phyloP scores from a whole-genome alignment of 1,139 yeast genomes.

The Pichia sp. region DNA sequence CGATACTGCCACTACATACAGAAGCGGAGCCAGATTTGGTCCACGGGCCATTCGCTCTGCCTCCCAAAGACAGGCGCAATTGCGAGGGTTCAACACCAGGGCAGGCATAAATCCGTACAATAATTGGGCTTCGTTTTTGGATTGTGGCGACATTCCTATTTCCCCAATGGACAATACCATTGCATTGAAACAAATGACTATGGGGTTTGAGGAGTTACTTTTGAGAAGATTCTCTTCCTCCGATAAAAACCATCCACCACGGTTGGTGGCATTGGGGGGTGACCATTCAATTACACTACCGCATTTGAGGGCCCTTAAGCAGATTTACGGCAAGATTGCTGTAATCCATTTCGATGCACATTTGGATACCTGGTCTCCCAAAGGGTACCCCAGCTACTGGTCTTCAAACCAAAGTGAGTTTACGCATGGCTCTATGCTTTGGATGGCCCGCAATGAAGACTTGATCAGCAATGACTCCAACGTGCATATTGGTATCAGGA shows the following conservation, averaged over 20 bases:
- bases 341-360: conserved; percentile 78
- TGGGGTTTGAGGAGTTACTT: conserved; percentile 59
- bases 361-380: conserved; percentile 77
- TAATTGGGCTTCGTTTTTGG: conserved; percentile 64
- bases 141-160: conserved; percentile 80
- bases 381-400: conserved; percentile 65
- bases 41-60: conserved; percentile 72
- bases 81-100: conserved; percentile 65
- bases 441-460: conserved; percentile 72
- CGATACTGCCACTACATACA: conserved; percentile 69
- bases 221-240: conserved; percentile 28
- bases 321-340: conserved; percentile 58
- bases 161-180: conserved; percentile 71
- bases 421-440: conserved; percentile 78
- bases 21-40: conserved; percentile 79
- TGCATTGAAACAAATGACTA: conserved; percentile 68
- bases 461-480: conserved; percentile 50
- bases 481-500: conserved; percentile 69
- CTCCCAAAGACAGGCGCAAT: conserved; percentile 63
- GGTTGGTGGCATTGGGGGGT: conserved; percentile 69
- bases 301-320: conserved; percentile 57
- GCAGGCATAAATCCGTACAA: conserved; percentile 63
- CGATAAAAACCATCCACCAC: conserved; percentile 41
- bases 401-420: conserved; percentile 57
- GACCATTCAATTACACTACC: conserved; percentile 74